Conservation (phyloP, 2,329 filamentous ascomycete species). For the Monosporascus sp. region DNA sequence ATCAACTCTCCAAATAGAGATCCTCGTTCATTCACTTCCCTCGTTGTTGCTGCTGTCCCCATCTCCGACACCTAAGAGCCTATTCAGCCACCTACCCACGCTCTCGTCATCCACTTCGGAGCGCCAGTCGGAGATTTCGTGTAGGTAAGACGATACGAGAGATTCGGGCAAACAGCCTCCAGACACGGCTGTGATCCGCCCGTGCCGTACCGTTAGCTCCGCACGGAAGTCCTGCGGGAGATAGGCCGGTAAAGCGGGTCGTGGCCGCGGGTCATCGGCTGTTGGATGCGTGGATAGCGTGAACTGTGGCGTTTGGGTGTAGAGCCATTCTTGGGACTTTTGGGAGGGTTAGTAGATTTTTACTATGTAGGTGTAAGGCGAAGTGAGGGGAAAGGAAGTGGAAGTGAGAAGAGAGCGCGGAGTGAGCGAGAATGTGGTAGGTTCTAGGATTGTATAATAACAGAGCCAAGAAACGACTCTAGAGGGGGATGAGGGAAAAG, state of each 20-base stretch:
- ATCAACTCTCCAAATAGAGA: no score
- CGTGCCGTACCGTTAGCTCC: constrained; percentile 34
- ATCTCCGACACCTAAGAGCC: constrained; percentile 15
- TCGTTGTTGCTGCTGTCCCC: no score
- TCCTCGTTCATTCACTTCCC: no score
- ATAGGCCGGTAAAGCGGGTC: constrained; percentile 44
- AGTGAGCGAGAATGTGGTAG: no score
- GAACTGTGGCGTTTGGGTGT: constrained; percentile 81
- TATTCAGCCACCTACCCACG: constrained; percentile 24
- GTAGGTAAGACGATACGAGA: constrained; percentile 15
- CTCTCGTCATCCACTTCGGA: constrained; percentile 6
- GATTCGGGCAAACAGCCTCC: constrained; percentile 1
- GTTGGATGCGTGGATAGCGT: constrained; percentile 60
- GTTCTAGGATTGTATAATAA: not conserved
- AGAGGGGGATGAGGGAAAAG: constrained; percentile 23
- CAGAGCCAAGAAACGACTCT: not conserved
- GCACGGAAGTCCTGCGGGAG: constrained; percentile 38
- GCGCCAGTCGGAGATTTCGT: constrained; percentile 25
- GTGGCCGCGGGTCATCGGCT: constrained; percentile 52
- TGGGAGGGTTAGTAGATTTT: not conserved
- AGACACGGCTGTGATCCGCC: constrained; percentile 25
- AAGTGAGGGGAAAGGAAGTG: constrained; percentile 22
- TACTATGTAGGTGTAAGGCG: not conserved
- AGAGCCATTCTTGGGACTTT: constrained; percentile 69
- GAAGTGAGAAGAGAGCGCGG: not conserved